Evolutionary conservation across 768 basidiomycete species (phyloP).

Genomic region (Russula abietina): DNA sequence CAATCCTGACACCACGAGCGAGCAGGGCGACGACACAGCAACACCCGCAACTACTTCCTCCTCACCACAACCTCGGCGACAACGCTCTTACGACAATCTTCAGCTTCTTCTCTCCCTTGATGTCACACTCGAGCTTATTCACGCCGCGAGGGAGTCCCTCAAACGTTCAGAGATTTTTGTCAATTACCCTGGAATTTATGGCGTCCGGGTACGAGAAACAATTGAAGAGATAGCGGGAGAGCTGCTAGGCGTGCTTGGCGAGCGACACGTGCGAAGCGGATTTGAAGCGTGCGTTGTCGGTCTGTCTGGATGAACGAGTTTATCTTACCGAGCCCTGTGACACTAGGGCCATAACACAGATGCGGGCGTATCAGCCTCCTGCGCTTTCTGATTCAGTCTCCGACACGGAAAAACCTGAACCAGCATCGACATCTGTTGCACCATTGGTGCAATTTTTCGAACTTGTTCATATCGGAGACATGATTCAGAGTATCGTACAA

Average conservation of each 20-base stretch:
- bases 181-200: conserved; percentile 81
- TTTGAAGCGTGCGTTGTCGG: conserved; percentile 44
- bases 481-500: conserved; percentile 94
- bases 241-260: conserved; percentile 68
- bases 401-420: conserved; percentile 50
- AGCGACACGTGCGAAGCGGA: conserved; percentile 73
- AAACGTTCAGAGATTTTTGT: conserved; percentile 91
- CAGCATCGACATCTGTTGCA: conserved; percentile 47
- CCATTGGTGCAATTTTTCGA: conserved; percentile 97
- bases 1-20: conserved; percentile 9
- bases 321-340: background rate
- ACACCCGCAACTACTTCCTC: conserved; percentile 23
- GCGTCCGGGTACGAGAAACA: conserved; percentile 82
- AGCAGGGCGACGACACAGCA: conserved; percentile 18
- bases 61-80: conserved; percentile 27
- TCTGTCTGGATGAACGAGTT: background rate
- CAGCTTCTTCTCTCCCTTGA: conserved; percentile 91
- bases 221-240: conserved; percentile 92
- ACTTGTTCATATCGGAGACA: conserved; percentile 94
- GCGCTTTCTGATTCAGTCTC: conserved; percentile 50
- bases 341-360: conserved; percentile 77
- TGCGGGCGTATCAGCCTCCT: conserved; percentile 83
- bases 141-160: conserved; percentile 83
- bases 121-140: conserved; percentile 84
- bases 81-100: conserved; percentile 44